Evolutionary conservation across 2,329 filamentous ascomycete genomes (phyloP).

Genomic region (Venturia pyrina): DNA sequence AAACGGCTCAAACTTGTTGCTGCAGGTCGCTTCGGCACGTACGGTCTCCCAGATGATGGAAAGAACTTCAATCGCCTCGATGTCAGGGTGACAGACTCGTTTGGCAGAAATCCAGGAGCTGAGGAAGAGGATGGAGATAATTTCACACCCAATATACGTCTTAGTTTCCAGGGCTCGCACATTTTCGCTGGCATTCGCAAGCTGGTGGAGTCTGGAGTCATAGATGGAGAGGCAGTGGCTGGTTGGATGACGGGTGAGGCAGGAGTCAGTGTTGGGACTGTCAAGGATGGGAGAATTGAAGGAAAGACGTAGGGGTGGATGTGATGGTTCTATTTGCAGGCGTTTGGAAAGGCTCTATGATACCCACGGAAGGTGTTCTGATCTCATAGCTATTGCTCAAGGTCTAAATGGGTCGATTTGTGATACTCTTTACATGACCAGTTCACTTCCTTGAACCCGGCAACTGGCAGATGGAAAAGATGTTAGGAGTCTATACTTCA

Average conservation of each 20-base stretch:
- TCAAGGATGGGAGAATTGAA: slow-evolving; percentile 55
- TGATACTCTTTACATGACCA: too few species aligned
- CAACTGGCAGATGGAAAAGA: neutral
- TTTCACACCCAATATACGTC: slow-evolving; percentile 50
- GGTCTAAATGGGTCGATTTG: neutral
- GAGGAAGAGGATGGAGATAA: slow-evolving; percentile 14
- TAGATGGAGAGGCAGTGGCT: slow-evolving; percentile 71
- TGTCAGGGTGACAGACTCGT: slow-evolving; percentile 38
- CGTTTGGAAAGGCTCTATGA: neutral
- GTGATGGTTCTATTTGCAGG: neutral
- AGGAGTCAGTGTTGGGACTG: slow-evolving; percentile 62
- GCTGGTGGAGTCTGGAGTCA: slow-evolving; percentile 63
- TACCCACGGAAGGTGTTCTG: neutral
- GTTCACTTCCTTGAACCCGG: too few species aligned
- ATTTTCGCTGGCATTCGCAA: slow-evolving; percentile 72
- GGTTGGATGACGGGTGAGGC: slow-evolving; percentile 89
- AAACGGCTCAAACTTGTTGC: slow-evolving; percentile 56
- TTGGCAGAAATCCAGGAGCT: slow-evolving; percentile 18
- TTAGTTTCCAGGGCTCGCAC: slow-evolving; percentile 66
- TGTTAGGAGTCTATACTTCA: too few species aligned
- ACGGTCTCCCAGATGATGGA: slow-evolving; percentile 26
- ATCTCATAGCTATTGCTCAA: too few species aligned
- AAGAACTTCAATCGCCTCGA: slow-evolving; percentile 37
- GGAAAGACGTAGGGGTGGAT: neutral
- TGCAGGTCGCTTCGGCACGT: slow-evolving; percentile 58